Conservation (phyloP, 1,284 basidiomycete species). For the Bjerkandera adusta region DNA sequence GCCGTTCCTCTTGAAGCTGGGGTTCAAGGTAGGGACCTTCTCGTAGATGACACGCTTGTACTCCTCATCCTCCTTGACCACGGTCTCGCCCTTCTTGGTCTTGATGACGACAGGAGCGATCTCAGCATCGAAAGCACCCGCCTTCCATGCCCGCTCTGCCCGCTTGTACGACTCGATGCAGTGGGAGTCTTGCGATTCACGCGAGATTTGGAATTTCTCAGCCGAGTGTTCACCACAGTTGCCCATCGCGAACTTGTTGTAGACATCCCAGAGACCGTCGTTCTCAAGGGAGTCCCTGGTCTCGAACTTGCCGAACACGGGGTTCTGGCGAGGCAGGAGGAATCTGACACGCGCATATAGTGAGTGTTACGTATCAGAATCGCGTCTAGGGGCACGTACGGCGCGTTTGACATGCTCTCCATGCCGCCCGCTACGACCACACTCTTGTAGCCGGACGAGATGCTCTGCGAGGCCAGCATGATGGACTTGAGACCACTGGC, state of each 20-base stretch:
- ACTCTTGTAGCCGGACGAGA: constrained; percentile 82
- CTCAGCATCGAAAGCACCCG: constrained; percentile 84
- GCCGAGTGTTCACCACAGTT: constrained; percentile 93
- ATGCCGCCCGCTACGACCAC: constrained; percentile 94
- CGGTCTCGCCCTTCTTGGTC: constrained; percentile 89
- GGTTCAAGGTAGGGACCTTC: constrained; percentile 83
- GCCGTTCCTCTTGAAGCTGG: constrained; percentile 88
- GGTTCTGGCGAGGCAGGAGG: constrained; percentile 87
- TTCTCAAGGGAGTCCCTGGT: constrained; percentile 85
- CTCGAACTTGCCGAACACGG: constrained; percentile 88
- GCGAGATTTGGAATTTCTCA: constrained; percentile 79
- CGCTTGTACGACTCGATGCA: constrained; percentile 95
- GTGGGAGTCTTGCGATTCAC: constrained; percentile 86
- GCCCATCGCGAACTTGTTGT: constrained; percentile 96
- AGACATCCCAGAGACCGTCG: constrained; percentile 96
- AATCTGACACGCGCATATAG: constrained; percentile 58
- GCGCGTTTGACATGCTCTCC: constrained; percentile 98
- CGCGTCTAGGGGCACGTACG: constrained; percentile 49
- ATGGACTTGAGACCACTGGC: constrained; percentile 95
- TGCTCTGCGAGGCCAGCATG: constrained; percentile 90
- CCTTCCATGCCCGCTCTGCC: constrained; percentile 88
- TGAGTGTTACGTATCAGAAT: constrained; percentile 2
- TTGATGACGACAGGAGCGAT: constrained; percentile 93
- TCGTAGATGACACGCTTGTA: constrained; percentile 95
- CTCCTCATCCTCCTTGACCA: constrained; percentile 95